Conservation (phyloP, 164 flowering plant species). For the Platanus orientalis region DNA sequence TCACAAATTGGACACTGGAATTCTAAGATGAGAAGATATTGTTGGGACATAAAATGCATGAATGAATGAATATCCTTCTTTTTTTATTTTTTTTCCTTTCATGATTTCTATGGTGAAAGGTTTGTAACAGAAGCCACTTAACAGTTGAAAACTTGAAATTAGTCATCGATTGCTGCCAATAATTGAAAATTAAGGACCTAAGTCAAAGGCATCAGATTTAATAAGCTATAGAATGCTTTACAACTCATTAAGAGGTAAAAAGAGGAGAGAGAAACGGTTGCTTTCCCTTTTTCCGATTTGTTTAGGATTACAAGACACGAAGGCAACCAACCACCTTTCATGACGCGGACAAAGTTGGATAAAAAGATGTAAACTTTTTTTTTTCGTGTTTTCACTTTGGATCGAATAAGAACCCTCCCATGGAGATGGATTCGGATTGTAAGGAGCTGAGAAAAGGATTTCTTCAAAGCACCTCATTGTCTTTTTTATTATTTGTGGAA, state of each 20-base stretch:
- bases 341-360: neutral
- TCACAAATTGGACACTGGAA: too few relatives aligned
- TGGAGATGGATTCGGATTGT: neutral
- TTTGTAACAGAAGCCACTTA: neutral
- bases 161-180: neutral
- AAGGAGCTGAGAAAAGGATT: neutral
- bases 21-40: too few relatives aligned
- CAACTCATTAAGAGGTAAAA: neutral
- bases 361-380: slow-evolving; percentile 1
- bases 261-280: neutral
- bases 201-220: neutral
- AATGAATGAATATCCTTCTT: too few relatives aligned
- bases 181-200: neutral
- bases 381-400: slow-evolving; percentile 5
- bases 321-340: too few relatives aligned
- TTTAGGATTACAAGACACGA: too few relatives aligned
- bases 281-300: neutral
- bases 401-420: slow-evolving; percentile 17
- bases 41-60: too few relatives aligned
- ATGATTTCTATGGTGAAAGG: too few relatives aligned
- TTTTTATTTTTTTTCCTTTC: too few relatives aligned
- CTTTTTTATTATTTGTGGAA: neutral
- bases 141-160: neutral
- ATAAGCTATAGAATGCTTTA: neutral
- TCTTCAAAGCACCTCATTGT: neutral